Base-by-base conservation (phyloP, 495 filamentous ascomycete species). In the Thermothielavioides terrestris region DNA sequence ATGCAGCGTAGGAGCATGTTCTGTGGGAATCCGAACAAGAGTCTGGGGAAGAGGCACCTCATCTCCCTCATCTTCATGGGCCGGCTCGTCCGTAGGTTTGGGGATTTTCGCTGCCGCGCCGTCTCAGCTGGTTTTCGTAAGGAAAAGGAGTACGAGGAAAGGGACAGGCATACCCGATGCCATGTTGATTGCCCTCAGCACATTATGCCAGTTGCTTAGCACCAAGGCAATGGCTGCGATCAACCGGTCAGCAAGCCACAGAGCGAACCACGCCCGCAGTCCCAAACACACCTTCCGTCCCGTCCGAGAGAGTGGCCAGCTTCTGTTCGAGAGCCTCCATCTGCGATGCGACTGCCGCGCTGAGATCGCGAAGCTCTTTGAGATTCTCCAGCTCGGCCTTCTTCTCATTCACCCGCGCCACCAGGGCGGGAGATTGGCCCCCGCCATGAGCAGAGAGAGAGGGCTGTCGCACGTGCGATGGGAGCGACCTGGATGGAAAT, bases 161-260 rank as follows among this genome's bases (percentile, higher is more conserved):
- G n/a, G 25, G 50, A 15, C 42, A 49, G 52, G 67, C 85, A 64
- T 81, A 98, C 92, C 80, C 44, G 89, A 94, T 49, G 94, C 90
- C 82, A 98, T 94, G 61, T 85, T 86, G 58, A 98, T 96, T 31
- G 89, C 89, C 42, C 85, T 78, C 17, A 98, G 75, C 44, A 98
- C 90, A 63, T 89, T 94, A 59, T 95, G 85, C 92, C 92, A 98
- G 66, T 98, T 98, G 39, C 86, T 79, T 53, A 98, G 69, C 15
- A 98, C 92, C 39, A 83, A 80, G 40, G 92, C 92, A 61, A 98
- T 89, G 57, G 89, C 91, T 92, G 62, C 42, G 52, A 15, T 2
- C 8, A 14, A 30, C 12, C 23, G 48, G 38, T 56, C 22, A 51
- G 44, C 35, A 28, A 25, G 18, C 5, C 23, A 27, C 14, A 10